Percentiles rank a stretch among this genome's conserved stretches.
Conservation (phyloP, 148 eudicot genomes). For the Pharnaceum exiguum region DNA sequence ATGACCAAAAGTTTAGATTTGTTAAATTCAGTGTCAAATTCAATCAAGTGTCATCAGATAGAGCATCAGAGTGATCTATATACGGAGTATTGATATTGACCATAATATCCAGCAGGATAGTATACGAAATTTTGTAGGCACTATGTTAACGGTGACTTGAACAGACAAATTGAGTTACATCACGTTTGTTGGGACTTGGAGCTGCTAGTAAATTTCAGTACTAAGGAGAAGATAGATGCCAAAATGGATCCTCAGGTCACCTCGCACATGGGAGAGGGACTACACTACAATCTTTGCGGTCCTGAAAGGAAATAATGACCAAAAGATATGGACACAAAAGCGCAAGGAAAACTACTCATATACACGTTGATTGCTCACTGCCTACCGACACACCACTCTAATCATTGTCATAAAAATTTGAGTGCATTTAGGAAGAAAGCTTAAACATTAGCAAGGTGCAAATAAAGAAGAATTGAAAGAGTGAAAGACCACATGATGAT, state of each 20-base stretch:
- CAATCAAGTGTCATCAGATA: no score
- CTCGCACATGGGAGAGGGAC: not conserved
- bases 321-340: constrained; percentile 17
- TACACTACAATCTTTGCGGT: not conserved
- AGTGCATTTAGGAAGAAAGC: not conserved
- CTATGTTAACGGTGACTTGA: no score
- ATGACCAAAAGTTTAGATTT: no score
- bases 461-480: no score
- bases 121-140: no score
- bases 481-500: not conserved
- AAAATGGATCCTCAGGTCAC: constrained; percentile 1
- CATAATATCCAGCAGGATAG: no score
- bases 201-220: not conserved
- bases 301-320: constrained; percentile 10
- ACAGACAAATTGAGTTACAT: no score
- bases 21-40: no score
- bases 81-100: no score
- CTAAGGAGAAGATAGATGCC: not conserved
- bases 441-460: not conserved
- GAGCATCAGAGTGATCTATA: no score
- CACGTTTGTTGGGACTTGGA: constrained; percentile 8
- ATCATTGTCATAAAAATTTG: constrained; percentile 14
- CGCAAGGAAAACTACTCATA: not conserved
- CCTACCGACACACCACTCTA: constrained; percentile 25
- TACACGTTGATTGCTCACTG: constrained; percentile 1